Base-by-base conservation (phyloP, 352 stramenopile genomes). In the Phytophthora hibernalis region DNA sequence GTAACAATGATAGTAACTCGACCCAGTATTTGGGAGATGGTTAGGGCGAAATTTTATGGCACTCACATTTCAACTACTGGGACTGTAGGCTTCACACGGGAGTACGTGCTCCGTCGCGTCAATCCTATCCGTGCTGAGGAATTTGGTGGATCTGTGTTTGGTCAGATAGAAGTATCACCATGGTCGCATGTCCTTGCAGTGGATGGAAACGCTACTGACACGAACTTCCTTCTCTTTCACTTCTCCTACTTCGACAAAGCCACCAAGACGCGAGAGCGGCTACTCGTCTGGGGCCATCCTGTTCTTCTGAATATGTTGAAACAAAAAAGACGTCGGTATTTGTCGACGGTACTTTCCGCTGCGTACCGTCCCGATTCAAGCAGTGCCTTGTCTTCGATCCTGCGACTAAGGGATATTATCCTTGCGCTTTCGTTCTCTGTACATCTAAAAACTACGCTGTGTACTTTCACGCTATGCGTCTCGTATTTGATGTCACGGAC, bases 401-500 rank as follows among this genome's bases (percentile, higher is more conserved):
- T 11, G 31, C 11, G 8, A 37, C 31, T 2, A 37, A 37, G 31
- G 31, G 31, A 2, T 37, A 37, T 10, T 37, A 37, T 13, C 31
- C 31, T 13, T 37, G 31, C 12, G 31, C 11, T 37, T 3, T 37
- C 31, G 31, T 37, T 37, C 31, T 37, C 12, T 37, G 31, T 37
- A 37, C 31, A 11, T 37, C 31, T 13, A 37, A 37, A 37, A 37
- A 37, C 8, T 9, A 44, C 13, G 38, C 5, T 13, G 31, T 37
- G 8, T 37, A 37, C 12, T 37, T 37, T 10, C 31, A 37, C 31
- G 31, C 31, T 15, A 37, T 37, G 31, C 31, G 31, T n/a, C n/a
- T 66, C 1, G 40, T 76, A 18, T 1, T 52, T 1, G 52, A 62
- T n/a, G 56, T 44, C n/a, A 55, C 38, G 0, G 47, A 62, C 5